A percentile compares a stretch with the other conserved stretches of the same genome.
These are phyloP conservation scores for Diaporthe capsici DNA, from an alignment of 2,329 filamentous ascomycete genomes.

Conservation along the genomic window DNA sequence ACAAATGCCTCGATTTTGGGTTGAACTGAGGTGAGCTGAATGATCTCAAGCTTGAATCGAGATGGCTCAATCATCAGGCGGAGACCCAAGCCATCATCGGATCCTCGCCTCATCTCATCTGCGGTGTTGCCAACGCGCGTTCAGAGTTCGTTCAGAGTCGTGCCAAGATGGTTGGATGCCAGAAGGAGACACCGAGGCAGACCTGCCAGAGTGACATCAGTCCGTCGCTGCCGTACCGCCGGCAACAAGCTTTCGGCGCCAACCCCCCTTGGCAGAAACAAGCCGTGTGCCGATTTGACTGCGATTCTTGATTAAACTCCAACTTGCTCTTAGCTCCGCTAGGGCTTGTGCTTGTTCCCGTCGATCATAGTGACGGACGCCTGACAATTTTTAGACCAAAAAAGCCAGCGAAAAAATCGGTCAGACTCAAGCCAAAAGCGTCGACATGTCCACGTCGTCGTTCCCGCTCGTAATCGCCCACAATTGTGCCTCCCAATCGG, in stretches of 20 bases:
- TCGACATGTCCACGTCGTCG: not conserved
- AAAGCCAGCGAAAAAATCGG: not conserved
- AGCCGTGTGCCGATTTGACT: constrained; percentile 16
- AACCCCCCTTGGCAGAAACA: constrained; percentile 24
- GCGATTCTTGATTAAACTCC: constrained; percentile 12
- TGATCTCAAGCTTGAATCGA: not conserved
- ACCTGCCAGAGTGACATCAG: constrained; percentile 17
- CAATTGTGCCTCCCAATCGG: not conserved
- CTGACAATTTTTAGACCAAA: not conserved
- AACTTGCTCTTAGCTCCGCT: not conserved
- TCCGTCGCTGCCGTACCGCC: constrained; percentile 20
- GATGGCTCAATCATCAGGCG: not conserved
- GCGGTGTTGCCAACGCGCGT: not conserved
- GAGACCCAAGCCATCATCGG: not conserved
- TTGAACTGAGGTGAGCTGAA: not conserved
- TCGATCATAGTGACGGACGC: not conserved
- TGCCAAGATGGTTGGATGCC: not conserved
- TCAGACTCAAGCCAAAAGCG: not conserved
- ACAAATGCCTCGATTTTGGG: not conserved
- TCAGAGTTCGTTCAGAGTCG: not conserved
- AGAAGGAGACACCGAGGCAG: constrained; percentile 25
- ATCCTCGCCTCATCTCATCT: not conserved
- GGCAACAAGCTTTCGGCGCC: constrained; percentile 22
- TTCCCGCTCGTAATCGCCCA: constrained; percentile 3
- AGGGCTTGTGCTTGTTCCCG: not conserved